These are phyloP conservation scores for Lunularia cruciata DNA, from an alignment of 225 moss, liverwort and hornwort species.

Conservation along the genomic window DNA sequence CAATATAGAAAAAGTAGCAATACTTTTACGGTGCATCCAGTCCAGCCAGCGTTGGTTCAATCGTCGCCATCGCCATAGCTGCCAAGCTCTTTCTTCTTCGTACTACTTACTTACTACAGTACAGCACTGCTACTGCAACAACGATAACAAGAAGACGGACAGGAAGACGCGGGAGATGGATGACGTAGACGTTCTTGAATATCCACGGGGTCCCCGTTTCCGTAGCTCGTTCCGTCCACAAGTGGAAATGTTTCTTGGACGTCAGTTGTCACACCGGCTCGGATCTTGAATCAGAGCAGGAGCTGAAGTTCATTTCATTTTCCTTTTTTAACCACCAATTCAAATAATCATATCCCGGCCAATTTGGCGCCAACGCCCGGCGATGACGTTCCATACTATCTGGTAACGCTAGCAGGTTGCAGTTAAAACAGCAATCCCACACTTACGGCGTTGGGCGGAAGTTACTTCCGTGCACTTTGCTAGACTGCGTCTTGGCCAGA, in stretches of 20 bases:
- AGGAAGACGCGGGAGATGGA: conserved; percentile 7
- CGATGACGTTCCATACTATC: too few relatives aligned
- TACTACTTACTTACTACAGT: neutral
- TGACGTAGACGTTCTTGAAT: neutral
- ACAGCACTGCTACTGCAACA: neutral
- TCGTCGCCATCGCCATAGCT: too few relatives aligned
- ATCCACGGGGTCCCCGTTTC: too few relatives aligned
- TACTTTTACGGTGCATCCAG: too few relatives aligned
- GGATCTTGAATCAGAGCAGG: conserved; percentile 22
- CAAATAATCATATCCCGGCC: neutral
- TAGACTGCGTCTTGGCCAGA: too few relatives aligned
- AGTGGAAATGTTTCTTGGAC: conserved; percentile 4
- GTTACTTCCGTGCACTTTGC: too few relatives aligned
- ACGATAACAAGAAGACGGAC: neutral
- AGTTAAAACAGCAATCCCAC: neutral
- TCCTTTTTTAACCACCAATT: neutral
- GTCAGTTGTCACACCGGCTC: conserved; percentile 8
- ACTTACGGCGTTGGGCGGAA: neutral
- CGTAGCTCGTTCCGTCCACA: too few relatives aligned
- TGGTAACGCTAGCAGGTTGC: neutral
- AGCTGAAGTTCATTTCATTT: neutral
- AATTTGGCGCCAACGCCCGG: neutral
- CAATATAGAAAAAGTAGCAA: too few relatives aligned
- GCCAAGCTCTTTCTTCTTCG: too few relatives aligned
- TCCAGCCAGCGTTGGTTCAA: too few relatives aligned